Evolutionary conservation across 352 stramenopile species (phyloP), one percentile per base, ranked within the genome.

Genomic region (Phytophthora sansomeana): DNA sequence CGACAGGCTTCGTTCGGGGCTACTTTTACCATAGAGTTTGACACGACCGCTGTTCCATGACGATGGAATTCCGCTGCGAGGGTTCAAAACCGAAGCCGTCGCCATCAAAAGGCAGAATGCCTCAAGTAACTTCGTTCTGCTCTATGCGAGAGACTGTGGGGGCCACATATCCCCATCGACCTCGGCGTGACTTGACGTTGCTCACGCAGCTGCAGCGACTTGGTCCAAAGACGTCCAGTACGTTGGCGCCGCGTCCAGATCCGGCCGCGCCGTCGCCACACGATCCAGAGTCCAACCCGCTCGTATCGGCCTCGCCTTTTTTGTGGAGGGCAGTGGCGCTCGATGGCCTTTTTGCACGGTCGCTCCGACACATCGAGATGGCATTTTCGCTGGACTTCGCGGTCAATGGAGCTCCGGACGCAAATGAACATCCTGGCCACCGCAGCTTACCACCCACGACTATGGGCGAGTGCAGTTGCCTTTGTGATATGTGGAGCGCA

Each of bases 171-270:
- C 11, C 38, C 17, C 6, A 46, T 44, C 14, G 49, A 47, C n/a
- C 52, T 67, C 50, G 50, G 26, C 21, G 44, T 53, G 46, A 65
- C 17, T 52, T 52, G 30, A 54, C 29, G 55, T 59, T 66, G 21
- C 56, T 57, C 43, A 58, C 50, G n/a, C n/a, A n/a, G 14, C 33
- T 39, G 38, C 14, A 16, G 19, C n/a, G 38, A 3, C n/a, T 29
- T 38, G 19, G 30, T 17, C 8, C 28, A 16, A 42, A 49, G 32
- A 43, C 44, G 59, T 63, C 41, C 50, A 55, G 39, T 17, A 11
- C 33, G 33, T 39, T 41, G 24, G 33, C 38, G 36, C 16, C 30
- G 50, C n/a, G 35, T 64, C 39, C 55, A 60, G 62, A 65, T 59
- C 62, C 17, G 35, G 29, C 42, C 51, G 32, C 29, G 35, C 38